phyloP scores from a whole-genome alignment of 1,139 yeast genomes.

The Pichia sp. region DNA sequence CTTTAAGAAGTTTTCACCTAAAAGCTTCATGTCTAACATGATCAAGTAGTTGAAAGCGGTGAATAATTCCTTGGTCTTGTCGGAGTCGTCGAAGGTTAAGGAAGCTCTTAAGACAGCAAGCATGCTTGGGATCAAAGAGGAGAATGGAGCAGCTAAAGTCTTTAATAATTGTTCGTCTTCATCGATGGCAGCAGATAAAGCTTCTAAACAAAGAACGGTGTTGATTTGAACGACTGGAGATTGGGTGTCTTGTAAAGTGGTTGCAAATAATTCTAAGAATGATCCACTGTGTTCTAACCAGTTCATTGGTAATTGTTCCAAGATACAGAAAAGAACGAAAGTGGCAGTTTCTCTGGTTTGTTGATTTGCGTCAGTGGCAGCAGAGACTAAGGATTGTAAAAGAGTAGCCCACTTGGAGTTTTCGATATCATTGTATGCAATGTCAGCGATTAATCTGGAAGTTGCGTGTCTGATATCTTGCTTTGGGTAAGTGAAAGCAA shows the following conservation, averaged over 20 bases:
- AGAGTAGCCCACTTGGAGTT: slow-evolving; percentile 74
- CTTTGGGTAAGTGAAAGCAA: slow-evolving; percentile 63
- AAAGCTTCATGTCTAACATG: slow-evolving; percentile 69
- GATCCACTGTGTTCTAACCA: slow-evolving; percentile 63
- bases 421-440: slow-evolving; percentile 74
- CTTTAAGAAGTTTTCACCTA: slow-evolving; percentile 73
- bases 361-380: slow-evolving; percentile 61
- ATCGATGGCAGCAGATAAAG: slow-evolving; percentile 63
- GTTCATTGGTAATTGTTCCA: slow-evolving; percentile 72
- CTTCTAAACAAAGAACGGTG: slow-evolving; percentile 80
- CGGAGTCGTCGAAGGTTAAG: slow-evolving; percentile 67
- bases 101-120: slow-evolving; percentile 79
- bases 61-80: slow-evolving; percentile 72
- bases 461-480: slow-evolving; percentile 83
- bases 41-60: slow-evolving; percentile 83
- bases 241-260: slow-evolving; percentile 65
- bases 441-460: slow-evolving; percentile 86
- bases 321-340: slow-evolving; percentile 70
- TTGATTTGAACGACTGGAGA: slow-evolving; percentile 77
- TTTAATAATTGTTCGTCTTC: slow-evolving; percentile 46
- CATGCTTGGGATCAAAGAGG: slow-evolving; percentile 73
- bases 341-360: slow-evolving; percentile 82
- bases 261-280: slow-evolving; percentile 65
- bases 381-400: slow-evolving; percentile 66
- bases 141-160: slow-evolving; percentile 57